phyloP scores from a whole-genome alignment of 352 stramenopile genomes.

The Globisporangium cylindrosporum region DNA sequence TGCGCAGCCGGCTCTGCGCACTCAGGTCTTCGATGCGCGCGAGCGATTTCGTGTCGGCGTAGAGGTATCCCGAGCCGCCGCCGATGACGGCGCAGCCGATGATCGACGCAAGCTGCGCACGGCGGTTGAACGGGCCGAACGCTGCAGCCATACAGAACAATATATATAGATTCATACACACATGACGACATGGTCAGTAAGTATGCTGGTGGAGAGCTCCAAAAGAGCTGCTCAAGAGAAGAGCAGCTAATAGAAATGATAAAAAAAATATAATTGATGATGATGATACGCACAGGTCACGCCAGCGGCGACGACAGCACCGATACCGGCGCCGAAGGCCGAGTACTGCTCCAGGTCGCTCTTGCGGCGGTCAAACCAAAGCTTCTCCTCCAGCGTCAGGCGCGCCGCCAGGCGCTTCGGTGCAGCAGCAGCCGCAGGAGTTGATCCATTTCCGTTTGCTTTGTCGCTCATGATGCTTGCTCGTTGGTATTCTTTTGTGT shows the following conservation, averaged over 20 bases:
- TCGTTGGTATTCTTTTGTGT: background rate
- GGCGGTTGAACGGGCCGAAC: constrained; percentile 63
- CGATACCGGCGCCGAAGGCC: constrained; percentile 52
- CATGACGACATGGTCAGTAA: no score
- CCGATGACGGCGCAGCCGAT: constrained; percentile 58
- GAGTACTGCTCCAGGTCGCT: constrained; percentile 66
- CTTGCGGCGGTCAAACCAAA: constrained; percentile 75
- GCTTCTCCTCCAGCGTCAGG: constrained; percentile 78
- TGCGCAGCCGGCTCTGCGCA: constrained; percentile 68
- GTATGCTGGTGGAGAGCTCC: background rate
- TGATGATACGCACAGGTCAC: constrained; percentile 44
- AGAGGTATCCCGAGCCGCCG: constrained; percentile 55
- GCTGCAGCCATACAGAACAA: constrained; percentile 23
- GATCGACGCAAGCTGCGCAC: constrained; percentile 60
- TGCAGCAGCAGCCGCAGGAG: background rate
- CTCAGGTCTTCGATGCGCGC: constrained; percentile 74
- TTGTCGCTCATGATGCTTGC: constrained; percentile 17
- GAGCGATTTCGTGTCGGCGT: constrained; percentile 70
- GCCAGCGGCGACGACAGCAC: constrained; percentile 41
- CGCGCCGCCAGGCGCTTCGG: constrained; percentile 24
- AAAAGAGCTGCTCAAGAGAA: background rate
- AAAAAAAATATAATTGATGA: no score
- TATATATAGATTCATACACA: background rate
- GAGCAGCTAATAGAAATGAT: background rate
- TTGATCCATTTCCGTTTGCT: background rate